A percentile compares a stretch with the other conserved stretches of the same genome.
phyloP scores from a whole-genome alignment of 2,329 filamentous ascomycete species.

The Teratosphaeria nubilosa region DNA sequence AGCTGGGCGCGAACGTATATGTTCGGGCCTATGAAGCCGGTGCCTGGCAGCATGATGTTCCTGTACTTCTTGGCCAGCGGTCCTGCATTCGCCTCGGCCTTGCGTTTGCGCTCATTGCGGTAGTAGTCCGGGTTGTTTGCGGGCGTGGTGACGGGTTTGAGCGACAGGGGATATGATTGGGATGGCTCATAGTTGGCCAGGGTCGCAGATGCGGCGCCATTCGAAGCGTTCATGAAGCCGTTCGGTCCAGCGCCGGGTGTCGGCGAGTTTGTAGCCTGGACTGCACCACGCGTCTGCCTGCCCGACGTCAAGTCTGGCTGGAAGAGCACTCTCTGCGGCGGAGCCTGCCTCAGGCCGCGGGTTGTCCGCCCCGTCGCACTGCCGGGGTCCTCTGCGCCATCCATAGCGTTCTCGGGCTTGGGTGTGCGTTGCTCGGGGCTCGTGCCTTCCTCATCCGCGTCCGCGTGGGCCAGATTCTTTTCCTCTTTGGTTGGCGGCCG shows the following conservation, averaged over 20 bases:
- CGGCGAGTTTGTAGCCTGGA: constrained; percentile 23
- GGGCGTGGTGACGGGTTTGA: constrained; percentile 66
- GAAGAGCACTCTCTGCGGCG: constrained; percentile 73
- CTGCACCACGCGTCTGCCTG: constrained; percentile 50
- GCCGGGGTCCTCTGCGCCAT: constrained; percentile 38
- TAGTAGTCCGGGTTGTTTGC: constrained; percentile 64
- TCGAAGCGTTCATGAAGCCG: constrained; percentile 28
- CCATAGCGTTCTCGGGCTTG: constrained; percentile 39
- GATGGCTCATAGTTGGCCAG: constrained; percentile 62
- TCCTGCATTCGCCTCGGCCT: constrained; percentile 26
- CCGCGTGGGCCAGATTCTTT: constrained; percentile 40
- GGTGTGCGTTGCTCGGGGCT: constrained; percentile 39
- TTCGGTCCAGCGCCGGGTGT: constrained; percentile 42
- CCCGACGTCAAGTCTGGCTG: constrained; percentile 64
- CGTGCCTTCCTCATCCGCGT: constrained; percentile 38
- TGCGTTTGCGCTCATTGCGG: constrained; percentile 45
- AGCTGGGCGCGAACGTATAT: constrained; percentile 86
- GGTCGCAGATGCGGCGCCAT: constrained; percentile 33
- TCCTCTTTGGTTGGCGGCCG: constrained; percentile 39
- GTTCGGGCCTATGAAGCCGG: constrained; percentile 61
- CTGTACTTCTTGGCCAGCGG: constrained; percentile 37
- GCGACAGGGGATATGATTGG: constrained; percentile 50
- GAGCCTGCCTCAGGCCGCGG: constrained; percentile 55
- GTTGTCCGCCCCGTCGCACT: constrained; percentile 25
- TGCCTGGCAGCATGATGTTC: constrained; percentile 53